Evolutionary conservation across 2,329 filamentous ascomycete genomes (phyloP).

Genomic region (Hypocrella siamensis): DNA sequence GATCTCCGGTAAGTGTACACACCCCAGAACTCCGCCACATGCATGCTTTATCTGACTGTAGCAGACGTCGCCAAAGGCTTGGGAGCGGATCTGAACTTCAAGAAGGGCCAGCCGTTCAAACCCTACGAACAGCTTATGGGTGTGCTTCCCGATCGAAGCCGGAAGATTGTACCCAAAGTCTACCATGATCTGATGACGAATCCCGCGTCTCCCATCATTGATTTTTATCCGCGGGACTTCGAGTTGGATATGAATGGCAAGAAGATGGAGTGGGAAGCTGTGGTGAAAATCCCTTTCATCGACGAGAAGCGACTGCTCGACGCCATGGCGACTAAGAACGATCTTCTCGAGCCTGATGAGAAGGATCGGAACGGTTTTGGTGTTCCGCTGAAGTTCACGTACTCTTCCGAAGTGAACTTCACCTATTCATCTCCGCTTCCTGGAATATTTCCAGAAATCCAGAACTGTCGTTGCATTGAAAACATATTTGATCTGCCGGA

Average conservation of each 20-base stretch:
- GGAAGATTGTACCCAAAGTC: slow-evolving; percentile 76
- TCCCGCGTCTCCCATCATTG: slow-evolving; percentile 78
- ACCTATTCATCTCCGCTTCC: slow-evolving; percentile 76
- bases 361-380: slow-evolving; percentile 78
- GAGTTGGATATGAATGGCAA: slow-evolving; percentile 99
- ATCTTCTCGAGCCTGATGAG: slow-evolving; percentile 62
- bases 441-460: slow-evolving; percentile 80
- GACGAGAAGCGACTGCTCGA: slow-evolving; percentile 72
- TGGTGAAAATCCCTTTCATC: slow-evolving; percentile 98
- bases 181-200: slow-evolving; percentile 93
- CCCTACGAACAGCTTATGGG: slow-evolving; percentile 98
- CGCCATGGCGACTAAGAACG: slow-evolving; percentile 77
- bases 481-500: slow-evolving; percentile 93
- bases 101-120: slow-evolving; percentile 84
- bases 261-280: slow-evolving; percentile 99
- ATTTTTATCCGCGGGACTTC: slow-evolving; percentile 96
- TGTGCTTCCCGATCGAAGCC: slow-evolving; percentile 91
- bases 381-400: slow-evolving; percentile 84
- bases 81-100: slow-evolving; percentile 77
- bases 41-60: slow-evolving; percentile 8
- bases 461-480: slow-evolving; percentile 77
- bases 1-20: slow-evolving; percentile 52
- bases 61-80: slow-evolving; percentile 78
- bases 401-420: slow-evolving; percentile 61
- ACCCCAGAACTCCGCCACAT: neutral